Evolutionary conservation across 768 basidiomycete genomes (phyloP).

Genomic region (Phanerochaete sordida): DNA sequence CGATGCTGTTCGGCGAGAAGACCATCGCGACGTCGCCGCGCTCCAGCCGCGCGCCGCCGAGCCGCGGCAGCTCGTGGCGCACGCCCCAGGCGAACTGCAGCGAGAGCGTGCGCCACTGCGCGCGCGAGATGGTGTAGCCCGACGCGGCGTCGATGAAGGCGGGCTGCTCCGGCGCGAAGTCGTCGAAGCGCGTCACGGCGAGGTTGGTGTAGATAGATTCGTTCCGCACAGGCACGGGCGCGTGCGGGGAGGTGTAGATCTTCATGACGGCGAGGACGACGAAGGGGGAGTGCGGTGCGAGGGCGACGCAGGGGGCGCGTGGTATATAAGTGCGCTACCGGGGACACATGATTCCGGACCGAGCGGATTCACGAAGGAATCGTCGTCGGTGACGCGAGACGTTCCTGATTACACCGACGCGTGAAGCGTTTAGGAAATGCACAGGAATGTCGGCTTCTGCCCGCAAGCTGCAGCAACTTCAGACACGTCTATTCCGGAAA

Average conservation of each 20-base stretch:
- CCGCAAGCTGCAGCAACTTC: no score
- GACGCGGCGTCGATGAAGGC: constrained; percentile 69
- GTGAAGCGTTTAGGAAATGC: constrained; percentile 2
- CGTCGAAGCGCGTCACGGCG: constrained; percentile 30
- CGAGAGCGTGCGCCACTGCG: constrained; percentile 46
- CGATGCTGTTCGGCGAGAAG: constrained; percentile 66
- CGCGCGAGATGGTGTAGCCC: constrained; percentile 53
- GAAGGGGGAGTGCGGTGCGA: not conserved
- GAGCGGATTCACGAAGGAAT: not conserved
- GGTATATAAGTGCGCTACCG: not conserved
- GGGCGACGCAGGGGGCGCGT: not conserved
- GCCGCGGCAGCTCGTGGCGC: constrained; percentile 24
- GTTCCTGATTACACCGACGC: not conserved
- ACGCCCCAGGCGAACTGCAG: constrained; percentile 61
- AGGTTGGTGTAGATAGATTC: constrained; percentile 50
- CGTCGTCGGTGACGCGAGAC: not conserved
- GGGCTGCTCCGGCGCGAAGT: constrained; percentile 22
- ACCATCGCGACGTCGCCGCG: constrained; percentile 61
- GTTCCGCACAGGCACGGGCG: constrained; percentile 34
- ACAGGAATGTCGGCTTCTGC: not conserved
- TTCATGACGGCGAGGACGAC: constrained; percentile 10
- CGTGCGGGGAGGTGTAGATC: constrained; percentile 45
- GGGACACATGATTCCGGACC: not conserved
- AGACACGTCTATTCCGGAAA: no score
- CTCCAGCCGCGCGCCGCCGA: constrained; percentile 8